Evolutionary conservation across 2,329 filamentous ascomycete species (phyloP).

Genomic region (Pseudovirgaria hyperparasitica): DNA sequence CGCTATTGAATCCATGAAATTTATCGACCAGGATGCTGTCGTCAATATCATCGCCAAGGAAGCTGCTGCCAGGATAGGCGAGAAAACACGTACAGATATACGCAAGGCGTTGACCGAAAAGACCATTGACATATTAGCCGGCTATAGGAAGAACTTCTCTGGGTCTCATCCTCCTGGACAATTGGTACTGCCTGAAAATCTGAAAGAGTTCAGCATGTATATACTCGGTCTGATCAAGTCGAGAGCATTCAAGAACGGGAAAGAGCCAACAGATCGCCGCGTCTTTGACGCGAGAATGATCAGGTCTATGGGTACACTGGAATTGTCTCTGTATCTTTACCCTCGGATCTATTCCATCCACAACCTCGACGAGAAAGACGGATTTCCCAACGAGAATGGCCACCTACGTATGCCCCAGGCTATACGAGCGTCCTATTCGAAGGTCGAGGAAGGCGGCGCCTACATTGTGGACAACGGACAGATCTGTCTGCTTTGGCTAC

Average conservation of each 20-base stretch:
- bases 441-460: conserved; percentile 82
- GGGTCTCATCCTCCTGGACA: conserved; percentile 80
- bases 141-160: conserved; percentile 86
- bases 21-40: conserved; percentile 91
- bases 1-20: conserved; percentile 74
- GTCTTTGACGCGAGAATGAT: conserved; percentile 88
- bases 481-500: conserved; percentile 81
- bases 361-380: conserved; percentile 74
- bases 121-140: conserved; percentile 81
- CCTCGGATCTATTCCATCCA: conserved; percentile 87
- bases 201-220: conserved; percentile 97
- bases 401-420: conserved; percentile 73
- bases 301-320: conserved; percentile 71
- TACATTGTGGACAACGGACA: conserved; percentile 96
- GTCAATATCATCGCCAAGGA: conserved; percentile 84
- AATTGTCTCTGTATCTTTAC: conserved; percentile 86
- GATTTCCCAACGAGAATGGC: conserved; percentile 85
- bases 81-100: conserved; percentile 73
- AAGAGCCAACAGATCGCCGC: conserved; percentile 79
- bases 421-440: conserved; percentile 71
- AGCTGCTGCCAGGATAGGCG: conserved; percentile 69
- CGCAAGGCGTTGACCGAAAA: conserved; percentile 75
- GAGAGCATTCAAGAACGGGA: conserved; percentile 82
- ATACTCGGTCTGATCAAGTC: conserved; percentile 82
- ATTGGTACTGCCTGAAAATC: conserved; percentile 84